Base-by-base conservation (phyloP, 2,329 filamentous ascomycete genomes). In the Botrytis medusae region DNA sequence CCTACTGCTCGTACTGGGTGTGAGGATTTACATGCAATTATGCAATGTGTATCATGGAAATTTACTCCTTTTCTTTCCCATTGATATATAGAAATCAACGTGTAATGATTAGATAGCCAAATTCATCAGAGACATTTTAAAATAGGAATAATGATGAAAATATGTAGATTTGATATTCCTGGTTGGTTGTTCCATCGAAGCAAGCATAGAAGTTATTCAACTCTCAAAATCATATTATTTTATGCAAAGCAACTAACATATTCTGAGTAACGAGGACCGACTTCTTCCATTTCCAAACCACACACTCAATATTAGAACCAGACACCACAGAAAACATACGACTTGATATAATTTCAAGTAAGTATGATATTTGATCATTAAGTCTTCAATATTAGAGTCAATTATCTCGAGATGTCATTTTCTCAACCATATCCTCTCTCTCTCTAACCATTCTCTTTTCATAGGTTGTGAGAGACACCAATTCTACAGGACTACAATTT, bases 401-500 rank as follows among this genome's bases (percentile, higher is more conserved):
- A 65, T 72, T 51, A 64, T 72, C 74, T 70, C 32, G 46, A 61
- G 16, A 74, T 72, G 71, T 67, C 46, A 69, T 74, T 46, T 75
- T 72, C 60, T 34, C 65, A 51, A 48, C 61, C 71, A 63, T 29
- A 57, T 71, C 73, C 32, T 73, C 32, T 71, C 71, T 60, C 75
- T 75, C 78, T 75, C 77, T 76, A 75, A 76, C 73, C 54, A 32
- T 73, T 74, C 75, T 64, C 62, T 72, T 40, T 29, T 29, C 32
- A 34, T 25, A 68, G 51, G 62, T 72, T 69, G 71, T 69, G 62
- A 64, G 42, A 64, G 71, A 72, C 71, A 29, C 59, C 76, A 76
- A 77, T 78, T 79, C 72, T 75, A 75, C 76, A 73, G 51, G 61
- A 79, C 77, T 40, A 75, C 77, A 62, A 78, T 73, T 77, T 74